Evolutionary conservation across 805 yeast species (phyloP).

Genomic region (Torulaspora delbrueckii): DNA sequence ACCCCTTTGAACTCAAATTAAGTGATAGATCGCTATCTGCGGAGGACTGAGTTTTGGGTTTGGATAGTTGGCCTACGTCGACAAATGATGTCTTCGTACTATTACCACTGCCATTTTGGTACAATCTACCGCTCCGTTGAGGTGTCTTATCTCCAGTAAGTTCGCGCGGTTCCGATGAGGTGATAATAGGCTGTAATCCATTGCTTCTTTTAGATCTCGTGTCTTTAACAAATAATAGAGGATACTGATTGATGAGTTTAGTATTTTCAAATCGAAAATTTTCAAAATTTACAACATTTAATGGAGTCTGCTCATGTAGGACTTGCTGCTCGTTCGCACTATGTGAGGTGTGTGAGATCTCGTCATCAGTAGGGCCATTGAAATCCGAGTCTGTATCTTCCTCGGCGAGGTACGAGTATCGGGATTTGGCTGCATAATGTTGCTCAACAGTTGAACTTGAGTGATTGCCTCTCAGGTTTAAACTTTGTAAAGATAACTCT

Average conservation of each 20-base stretch:
- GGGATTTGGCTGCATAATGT: constrained; percentile 25
- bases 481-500: constrained; percentile 2
- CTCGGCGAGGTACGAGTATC: constrained; percentile 35
- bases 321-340: neutral
- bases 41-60: constrained; percentile 24
- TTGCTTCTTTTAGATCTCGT: neutral
- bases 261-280: constrained; percentile 17
- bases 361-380: neutral
- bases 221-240: neutral
- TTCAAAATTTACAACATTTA: constrained; percentile 16
- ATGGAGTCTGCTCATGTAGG: neutral
- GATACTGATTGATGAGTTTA: constrained; percentile 2
- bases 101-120: constrained; percentile 12
- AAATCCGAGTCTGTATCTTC: constrained; percentile 23
- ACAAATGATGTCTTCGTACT: constrained; percentile 16
- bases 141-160: neutral
- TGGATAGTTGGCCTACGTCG: constrained; percentile 13
- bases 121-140: constrained; percentile 2
- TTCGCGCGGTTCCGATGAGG: constrained; percentile 1
- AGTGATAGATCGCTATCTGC: constrained; percentile 18
- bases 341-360: neutral
- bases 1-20: neutral
- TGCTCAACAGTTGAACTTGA: constrained; percentile 27
- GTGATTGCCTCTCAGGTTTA: constrained; percentile 16
- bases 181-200: neutral